Evolutionary conservation across 495 filamentous ascomycete genomes (phyloP).

Genomic region (Neurospora pannonica): DNA sequence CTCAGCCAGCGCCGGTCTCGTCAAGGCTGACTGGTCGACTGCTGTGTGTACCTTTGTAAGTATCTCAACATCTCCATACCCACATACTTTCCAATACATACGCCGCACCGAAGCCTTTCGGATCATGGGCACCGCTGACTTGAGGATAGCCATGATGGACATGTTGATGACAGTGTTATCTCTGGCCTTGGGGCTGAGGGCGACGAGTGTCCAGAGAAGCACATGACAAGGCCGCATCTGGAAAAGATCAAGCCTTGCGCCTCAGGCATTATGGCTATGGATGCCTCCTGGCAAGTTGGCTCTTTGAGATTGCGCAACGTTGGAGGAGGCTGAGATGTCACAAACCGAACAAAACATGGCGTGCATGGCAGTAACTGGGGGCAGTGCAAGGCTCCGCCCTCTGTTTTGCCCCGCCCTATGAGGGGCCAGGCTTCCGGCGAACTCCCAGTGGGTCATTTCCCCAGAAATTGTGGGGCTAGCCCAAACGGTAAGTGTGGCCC

Average conservation of each 20-base stretch:
- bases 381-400: not conserved
- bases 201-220: not conserved
- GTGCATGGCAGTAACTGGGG: not conserved
- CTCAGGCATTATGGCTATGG: not conserved
- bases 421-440: not conserved
- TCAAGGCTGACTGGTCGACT: not conserved
- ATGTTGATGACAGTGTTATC: not conserved
- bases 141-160: not conserved
- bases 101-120: not conserved
- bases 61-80: not conserved
- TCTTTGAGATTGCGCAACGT: not conserved
- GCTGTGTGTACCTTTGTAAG: not conserved
- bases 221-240: not conserved
- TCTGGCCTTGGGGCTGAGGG: not conserved
- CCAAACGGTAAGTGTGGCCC: not conserved
- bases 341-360: too few species aligned
- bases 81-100: not conserved
- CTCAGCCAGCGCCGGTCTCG: not conserved
- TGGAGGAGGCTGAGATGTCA: not conserved
- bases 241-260: not conserved
- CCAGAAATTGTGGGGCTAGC: not conserved
- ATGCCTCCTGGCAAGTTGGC: not conserved
- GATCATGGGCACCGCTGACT: not conserved
- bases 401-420: not conserved
- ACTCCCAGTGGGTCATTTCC: not conserved